A percentile compares a stretch with the other conserved stretches of the same genome.
These are phyloP conservation scores for Hymenoscyphus linearis DNA, from an alignment of 2,329 filamentous ascomycete genomes.

Conservation along the genomic window DNA sequence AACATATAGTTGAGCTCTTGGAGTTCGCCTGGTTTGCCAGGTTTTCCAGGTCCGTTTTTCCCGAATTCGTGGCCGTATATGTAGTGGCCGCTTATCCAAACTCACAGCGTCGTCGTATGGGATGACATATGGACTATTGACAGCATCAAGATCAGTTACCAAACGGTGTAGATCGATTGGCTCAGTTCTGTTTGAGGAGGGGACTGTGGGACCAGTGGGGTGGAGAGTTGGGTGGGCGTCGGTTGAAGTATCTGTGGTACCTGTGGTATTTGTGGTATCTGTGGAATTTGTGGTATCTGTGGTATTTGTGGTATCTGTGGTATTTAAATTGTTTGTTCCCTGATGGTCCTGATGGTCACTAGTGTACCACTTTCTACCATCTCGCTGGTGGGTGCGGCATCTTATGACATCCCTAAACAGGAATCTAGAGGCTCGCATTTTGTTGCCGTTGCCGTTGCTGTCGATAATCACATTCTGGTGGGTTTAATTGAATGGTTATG, in stretches of 20 bases:
- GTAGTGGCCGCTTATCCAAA: not conserved
- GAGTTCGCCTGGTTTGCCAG: too few relatives aligned
- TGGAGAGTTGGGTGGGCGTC: not conserved
- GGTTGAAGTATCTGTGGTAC: not conserved
- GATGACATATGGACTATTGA: conserved; percentile 37
- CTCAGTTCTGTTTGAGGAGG: conserved; percentile 4
- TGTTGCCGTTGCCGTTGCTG: conserved; percentile 9
- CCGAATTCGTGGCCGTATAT: too few relatives aligned
- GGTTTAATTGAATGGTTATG: too few relatives aligned
- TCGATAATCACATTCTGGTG: conserved; percentile 9
- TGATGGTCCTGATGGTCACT: not conserved
- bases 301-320: not conserved
- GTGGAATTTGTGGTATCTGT: not conserved
- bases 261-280: not conserved
- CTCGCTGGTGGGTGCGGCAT: not conserved
- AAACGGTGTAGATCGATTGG: conserved; percentile 36
- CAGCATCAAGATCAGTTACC: conserved; percentile 49
- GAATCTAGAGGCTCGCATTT: conserved; percentile 3
- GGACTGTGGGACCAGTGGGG: not conserved
- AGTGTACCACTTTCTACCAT: not conserved
- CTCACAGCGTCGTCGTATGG: too few relatives aligned
- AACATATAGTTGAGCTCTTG: too few relatives aligned
- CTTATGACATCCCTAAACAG: not conserved
- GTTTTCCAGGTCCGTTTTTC: too few relatives aligned
- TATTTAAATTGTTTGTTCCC: not conserved